Base-by-base conservation (phyloP, 139 green algal genomes). In the Chlamydomonas sphaeroides region DNA sequence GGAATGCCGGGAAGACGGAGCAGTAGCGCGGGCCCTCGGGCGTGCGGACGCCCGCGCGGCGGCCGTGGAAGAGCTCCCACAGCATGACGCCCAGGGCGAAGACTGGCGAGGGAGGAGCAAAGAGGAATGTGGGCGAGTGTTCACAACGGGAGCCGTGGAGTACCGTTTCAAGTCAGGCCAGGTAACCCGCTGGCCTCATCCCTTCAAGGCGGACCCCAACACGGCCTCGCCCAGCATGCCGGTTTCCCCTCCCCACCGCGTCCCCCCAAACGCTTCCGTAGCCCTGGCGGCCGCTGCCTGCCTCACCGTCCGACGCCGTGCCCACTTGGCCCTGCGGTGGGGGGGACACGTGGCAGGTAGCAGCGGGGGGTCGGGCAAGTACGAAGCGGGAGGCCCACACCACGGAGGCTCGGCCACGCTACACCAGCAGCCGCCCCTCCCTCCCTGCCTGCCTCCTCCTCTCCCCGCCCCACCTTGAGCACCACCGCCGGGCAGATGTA, bases 41-140 rank as follows among this genome's bases (percentile, higher is more conserved):
- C 17, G 70, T 78, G 70, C n/a, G 33, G 7, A 23, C 23, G 35
- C 70, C 70, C 23, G 70, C 70, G 23, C 25, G 49, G 10, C 51
- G 70, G 51, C 70, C 70, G 78, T 84, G 78, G 66, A 63, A 84
- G 33, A 84, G 66, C 78, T 84, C 78, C 78, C 78, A 84, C 53
- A 84, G 66, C 78, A 84, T 69, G 3, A 84, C 78, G 21, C 78
- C 78, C 36, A 75, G 63, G 5, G 78, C 65, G 63, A 84, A 84
- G 26, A 78, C 66, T 78, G 78, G 42, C 0, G 39, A 5, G 41
- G n/a, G 32, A 17, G 26, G 59, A 39, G n/a, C 7, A 23, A 10
- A 28, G 25, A 1, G 14, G 56, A 41, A 32, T 5, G 49, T 3
- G 35, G 56, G 28, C 48, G 42, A 25, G 38, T 51, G 6, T 15